phyloP scores from a whole-genome alignment of 2,329 filamentous ascomycete genomes.

The Rhexocercosporidium sp. region DNA sequence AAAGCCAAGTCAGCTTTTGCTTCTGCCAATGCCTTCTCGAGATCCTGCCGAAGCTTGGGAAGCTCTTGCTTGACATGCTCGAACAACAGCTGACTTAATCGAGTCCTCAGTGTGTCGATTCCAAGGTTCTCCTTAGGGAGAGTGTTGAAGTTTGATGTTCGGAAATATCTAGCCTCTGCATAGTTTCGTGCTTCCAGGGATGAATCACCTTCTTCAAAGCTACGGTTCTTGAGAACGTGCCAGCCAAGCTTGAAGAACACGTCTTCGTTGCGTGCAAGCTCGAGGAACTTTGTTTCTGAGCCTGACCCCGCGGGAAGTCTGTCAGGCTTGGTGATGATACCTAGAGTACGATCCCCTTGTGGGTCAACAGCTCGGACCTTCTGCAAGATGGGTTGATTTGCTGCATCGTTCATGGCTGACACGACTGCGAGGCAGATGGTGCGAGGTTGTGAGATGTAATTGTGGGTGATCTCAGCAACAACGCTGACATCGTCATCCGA shows the following conservation, averaged over 20 bases:
- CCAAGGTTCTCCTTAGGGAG: constrained; percentile 34
- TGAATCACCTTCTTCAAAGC: constrained; percentile 46
- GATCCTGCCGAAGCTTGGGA: constrained; percentile 34
- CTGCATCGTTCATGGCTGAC: constrained; percentile 49
- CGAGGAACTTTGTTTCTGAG: constrained; percentile 43
- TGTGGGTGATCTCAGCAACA: constrained; percentile 40
- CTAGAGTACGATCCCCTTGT: constrained; percentile 46
- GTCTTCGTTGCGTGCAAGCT: constrained; percentile 48
- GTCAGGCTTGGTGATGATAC: constrained; percentile 55
- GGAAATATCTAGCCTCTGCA: constrained; percentile 35
- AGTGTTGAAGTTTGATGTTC: constrained; percentile 37
- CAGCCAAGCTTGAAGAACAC: constrained; percentile 51
- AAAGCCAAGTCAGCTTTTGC: constrained; percentile 15
- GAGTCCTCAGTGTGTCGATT: constrained; percentile 34
- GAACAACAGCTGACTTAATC: constrained; percentile 38
- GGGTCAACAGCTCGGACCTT: constrained; percentile 45
- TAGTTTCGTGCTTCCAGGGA: constrained; percentile 33
- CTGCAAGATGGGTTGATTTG: constrained; percentile 48
- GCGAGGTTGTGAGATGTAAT: constrained; percentile 48
- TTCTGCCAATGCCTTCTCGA: constrained; percentile 22
- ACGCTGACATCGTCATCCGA: constrained; percentile 38
- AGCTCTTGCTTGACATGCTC: constrained; percentile 43
- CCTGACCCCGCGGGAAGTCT: constrained; percentile 44
- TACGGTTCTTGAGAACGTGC: constrained; percentile 53
- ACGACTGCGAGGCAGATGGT: constrained; percentile 55